A percentile compares a stretch with the other conserved stretches of the same genome.
Evolutionary conservation across 129 eudicot species (phyloP).

Genomic region (Arctium minus): DNA sequence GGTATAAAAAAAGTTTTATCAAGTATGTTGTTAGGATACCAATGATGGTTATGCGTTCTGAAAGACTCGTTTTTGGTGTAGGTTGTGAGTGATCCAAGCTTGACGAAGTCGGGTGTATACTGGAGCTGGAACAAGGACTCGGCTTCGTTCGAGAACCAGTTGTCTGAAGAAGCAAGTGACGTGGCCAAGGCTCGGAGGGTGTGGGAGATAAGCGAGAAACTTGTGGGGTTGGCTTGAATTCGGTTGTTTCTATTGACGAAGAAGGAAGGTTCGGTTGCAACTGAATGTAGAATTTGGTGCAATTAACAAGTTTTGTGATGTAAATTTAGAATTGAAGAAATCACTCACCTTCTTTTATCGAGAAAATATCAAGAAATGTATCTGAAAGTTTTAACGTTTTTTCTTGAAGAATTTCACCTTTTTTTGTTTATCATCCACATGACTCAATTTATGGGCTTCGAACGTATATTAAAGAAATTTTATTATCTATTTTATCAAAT

Average conservation of each 20-base stretch:
- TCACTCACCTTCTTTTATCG: constrained; percentile 12
- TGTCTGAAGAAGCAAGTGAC: constrained; percentile 88
- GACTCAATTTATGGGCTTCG: neutral
- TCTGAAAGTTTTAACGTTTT: neutral
- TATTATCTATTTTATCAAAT: no score
- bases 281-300: constrained; percentile 30
- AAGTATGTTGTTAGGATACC: no score
- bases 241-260: neutral
- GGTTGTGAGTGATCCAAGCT: constrained; percentile 90
- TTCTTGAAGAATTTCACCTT: neutral
- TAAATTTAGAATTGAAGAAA: constrained; percentile 27
- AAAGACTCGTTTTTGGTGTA: constrained; percentile 6
- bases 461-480: no score
- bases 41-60: neutral
- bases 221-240: constrained; percentile 70
- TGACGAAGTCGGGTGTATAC: constrained; percentile 92
- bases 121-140: constrained; percentile 97
- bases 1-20: no score
- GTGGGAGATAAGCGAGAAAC: constrained; percentile 90
- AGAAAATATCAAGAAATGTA: neutral
- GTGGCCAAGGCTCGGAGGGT: constrained; percentile 73
- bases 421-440: neutral
- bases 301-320: constrained; percentile 23
- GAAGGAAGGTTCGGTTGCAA: constrained; percentile 5
- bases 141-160: constrained; percentile 84